Percentiles rank a stretch among this genome's conserved stretches.
phyloP scores from a whole-genome alignment of 2,329 filamentous ascomycete genomes.

The Tolypocladium amazonense region DNA sequence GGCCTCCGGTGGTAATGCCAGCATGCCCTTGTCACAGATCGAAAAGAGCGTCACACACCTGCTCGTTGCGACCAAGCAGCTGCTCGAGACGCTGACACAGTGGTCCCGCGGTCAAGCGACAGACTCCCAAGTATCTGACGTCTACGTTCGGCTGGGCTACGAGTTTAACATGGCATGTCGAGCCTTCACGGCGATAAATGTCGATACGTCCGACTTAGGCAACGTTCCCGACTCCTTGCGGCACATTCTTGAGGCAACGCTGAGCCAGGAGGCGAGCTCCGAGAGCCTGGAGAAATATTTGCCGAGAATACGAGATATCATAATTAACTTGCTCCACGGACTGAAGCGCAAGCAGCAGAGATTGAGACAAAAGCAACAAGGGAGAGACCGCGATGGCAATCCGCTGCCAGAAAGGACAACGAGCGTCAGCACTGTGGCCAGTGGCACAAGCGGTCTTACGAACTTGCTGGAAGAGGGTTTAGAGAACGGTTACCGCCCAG shows the following conservation, averaged over 20 bases:
- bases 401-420: constrained; percentile 37
- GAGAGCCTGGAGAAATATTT: constrained; percentile 90
- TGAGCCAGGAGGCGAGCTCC: constrained; percentile 91
- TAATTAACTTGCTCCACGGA: constrained; percentile 92
- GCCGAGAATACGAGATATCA: constrained; percentile 92
- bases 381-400: constrained; percentile 40
- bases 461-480: constrained; percentile 50
- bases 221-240: constrained; percentile 89
- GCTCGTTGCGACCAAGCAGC: constrained; percentile 92
- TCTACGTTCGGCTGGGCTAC: constrained; percentile 94
- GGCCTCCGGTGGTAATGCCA: constrained; percentile 50
- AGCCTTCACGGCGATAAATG: constrained; percentile 92
- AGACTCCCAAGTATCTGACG: constrained; percentile 92
- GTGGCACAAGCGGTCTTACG: constrained; percentile 43
- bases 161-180: constrained; percentile 99
- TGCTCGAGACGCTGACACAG: constrained; percentile 92
- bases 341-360: constrained; percentile 96
- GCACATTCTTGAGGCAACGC: constrained; percentile 84
- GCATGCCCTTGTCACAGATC: constrained; percentile 80
- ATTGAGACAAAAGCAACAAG: constrained; percentile 52
- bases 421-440: constrained; percentile 49
- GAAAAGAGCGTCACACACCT: constrained; percentile 98
- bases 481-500: constrained; percentile 38
- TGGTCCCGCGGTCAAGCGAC: constrained; percentile 91
- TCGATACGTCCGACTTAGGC: constrained; percentile 86